Base-by-base conservation (phyloP, 2,329 filamentous ascomycete genomes). In the Phaeosphaeriaceae sp. region DNA sequence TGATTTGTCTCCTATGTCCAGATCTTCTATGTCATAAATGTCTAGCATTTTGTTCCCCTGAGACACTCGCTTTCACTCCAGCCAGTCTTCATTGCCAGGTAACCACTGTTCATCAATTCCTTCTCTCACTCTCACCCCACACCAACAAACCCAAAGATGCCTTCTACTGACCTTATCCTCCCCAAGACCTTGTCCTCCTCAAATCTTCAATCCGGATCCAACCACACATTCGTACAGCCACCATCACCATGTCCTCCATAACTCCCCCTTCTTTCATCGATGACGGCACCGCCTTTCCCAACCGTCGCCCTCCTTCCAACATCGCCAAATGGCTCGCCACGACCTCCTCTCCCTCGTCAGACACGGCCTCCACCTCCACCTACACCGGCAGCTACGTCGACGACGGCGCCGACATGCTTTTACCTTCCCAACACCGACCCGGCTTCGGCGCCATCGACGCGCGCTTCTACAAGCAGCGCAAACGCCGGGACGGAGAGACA, bases 381-480 rank as follows among this genome's bases (percentile, higher is more conserved):
- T 71, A 70, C 48, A 68, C 66, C 3, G 62, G 65, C 19, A 73
- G 70, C 55, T 74, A 62, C 48, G 24, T 74, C 31, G 73, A 76
- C 54, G 72, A 75, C 47, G 65, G 68, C 21, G 63, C 60, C n/a
- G 69, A 74, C 51, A 60, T 71, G 31, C 51, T 63, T 1, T 33
- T 49, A 0, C 53, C 40, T 7, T n/a, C 15, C 9, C 41, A 13
- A 2, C 11, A 7, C 41, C 17, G 42, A 17, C 55, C 60, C 15
- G 62, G 65, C 1, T 68, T 72, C n/a, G 69, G 66, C 1, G n/a
- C 22, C 4, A 21, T 68, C 3, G 44, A 73, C 31, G 19, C 45
- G 0, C 25, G 15, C 0, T 70, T 69, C 51, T 69, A 73, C 57
- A 58, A 49, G 27, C 54, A 57, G 15, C 54, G 54, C 3, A 61